Base-by-base conservation (phyloP, 2,329 filamentous ascomycete genomes). In the Ceratocystis albifundus region DNA sequence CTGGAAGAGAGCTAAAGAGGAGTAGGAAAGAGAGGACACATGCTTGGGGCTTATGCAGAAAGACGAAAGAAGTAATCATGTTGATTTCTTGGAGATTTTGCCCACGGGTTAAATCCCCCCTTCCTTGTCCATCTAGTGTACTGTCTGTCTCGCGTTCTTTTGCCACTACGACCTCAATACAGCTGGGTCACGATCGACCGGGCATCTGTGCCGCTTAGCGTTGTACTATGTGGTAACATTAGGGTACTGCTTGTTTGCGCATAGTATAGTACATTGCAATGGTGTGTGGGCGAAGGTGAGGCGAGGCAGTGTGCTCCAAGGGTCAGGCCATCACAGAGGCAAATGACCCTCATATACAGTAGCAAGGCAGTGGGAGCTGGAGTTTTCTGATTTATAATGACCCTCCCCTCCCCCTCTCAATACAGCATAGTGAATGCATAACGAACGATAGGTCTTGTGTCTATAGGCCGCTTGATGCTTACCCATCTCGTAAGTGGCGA, bases 401-500 rank as follows among this genome's bases (percentile, higher is more conserved):
- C 36, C 3, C 2, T 10, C 10, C 3, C 32, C 7, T 2, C 32
- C 32, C 32, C 2, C 32, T 12, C 3, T 12, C 36, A 41, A 41
- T 4, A 15, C 36, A 12, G 36, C 36, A 41, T 3, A 41, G 36
- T 10, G 12, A 41, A 41, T 41, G 36, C 36, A 41, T 12, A 15
- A 41, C 10, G 36, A 57, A 57, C 53, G 32, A 57, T 57, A 12
- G 22, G 8, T 28, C 30, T 57, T 28, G 36, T 28, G 36, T 41
- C 28, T 57, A n/a, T 57, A 57, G 53, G 22, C 53, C 12, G 17
- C 53, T 25, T 22, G 15, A 25, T 28, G 22, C 30, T 57, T 28
- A 57, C 30, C 53, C 53, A 57, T 57, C 53, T 57, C 53, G 53
- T 57, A 57, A 57, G 53, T 57, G 53, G 53, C 53, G 53, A 57